Evolutionary conservation across 768 basidiomycete species (phyloP).

Genomic region (Mycena vulgaris): DNA sequence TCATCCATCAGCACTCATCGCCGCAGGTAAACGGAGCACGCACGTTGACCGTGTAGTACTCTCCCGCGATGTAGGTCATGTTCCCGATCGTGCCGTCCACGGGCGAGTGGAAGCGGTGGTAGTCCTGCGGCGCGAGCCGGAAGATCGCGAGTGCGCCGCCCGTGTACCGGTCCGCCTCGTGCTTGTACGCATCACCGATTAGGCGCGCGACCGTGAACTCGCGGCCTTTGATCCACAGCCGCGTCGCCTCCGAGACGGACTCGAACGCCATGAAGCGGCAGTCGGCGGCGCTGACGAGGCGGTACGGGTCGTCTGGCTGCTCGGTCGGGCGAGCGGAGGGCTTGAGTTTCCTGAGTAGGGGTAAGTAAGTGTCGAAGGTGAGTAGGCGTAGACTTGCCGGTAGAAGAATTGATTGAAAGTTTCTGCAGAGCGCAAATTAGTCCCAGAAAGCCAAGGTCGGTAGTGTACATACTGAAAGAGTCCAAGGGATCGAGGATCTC

Average conservation of each 20-base stretch:
- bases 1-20: slow-evolving; percentile 9
- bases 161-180: slow-evolving; percentile 76
- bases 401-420: slow-evolving; percentile 97
- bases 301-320: slow-evolving; percentile 78
- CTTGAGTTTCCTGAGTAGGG: slow-evolving; percentile 81
- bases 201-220: slow-evolving; percentile 89
- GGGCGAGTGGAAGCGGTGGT: slow-evolving; percentile 93
- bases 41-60: slow-evolving; percentile 97
- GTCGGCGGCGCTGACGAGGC: slow-evolving; percentile 92
- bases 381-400: slow-evolving; percentile 55
- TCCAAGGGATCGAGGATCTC: slow-evolving; percentile 89
- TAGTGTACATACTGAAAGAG: slow-evolving; percentile 78
- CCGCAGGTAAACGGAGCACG: slow-evolving; percentile 42
- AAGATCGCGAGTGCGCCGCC: slow-evolving; percentile 93
- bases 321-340: slow-evolving; percentile 84
- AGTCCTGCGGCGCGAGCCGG: slow-evolving; percentile 94
- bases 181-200: slow-evolving; percentile 83
- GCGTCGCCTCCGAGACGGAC: slow-evolving; percentile 87
- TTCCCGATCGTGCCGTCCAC: slow-evolving; percentile 88
- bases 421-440: slow-evolving; percentile 58
- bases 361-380: slow-evolving; percentile 2
- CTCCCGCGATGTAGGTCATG: slow-evolving; percentile 88
- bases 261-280: slow-evolving; percentile 97
- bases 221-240: slow-evolving; percentile 96
- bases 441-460: background rate